These are phyloP conservation scores for Chlorophyllum brunneum DNA, from an alignment of 768 basidiomycete species.

Conservation along the genomic window DNA sequence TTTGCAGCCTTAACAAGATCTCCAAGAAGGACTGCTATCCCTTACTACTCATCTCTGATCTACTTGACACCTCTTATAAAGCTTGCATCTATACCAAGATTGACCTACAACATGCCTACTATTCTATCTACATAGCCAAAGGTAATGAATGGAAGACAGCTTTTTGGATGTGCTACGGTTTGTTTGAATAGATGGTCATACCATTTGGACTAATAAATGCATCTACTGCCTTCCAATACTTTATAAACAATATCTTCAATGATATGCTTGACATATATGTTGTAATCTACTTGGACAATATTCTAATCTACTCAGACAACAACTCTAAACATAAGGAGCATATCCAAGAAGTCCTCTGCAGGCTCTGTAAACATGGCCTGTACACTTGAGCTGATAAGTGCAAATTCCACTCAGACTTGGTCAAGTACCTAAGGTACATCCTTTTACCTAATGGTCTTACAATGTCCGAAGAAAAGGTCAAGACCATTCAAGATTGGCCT, in stretches of 20 bases:
- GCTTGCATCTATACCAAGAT: constrained; percentile 25
- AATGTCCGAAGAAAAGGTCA: too few species aligned
- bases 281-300: constrained; percentile 35
- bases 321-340: constrained; percentile 23
- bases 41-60: constrained; percentile 28
- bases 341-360: constrained; percentile 27
- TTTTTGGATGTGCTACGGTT: constrained; percentile 25
- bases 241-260: constrained; percentile 31
- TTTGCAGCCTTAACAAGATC: constrained; percentile 22
- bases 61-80: constrained; percentile 22
- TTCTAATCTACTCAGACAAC: constrained; percentile 32
- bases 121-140: constrained; percentile 29
- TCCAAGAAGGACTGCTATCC: constrained; percentile 34
- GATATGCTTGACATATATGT: constrained; percentile 26
- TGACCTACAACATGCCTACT: constrained; percentile 32
- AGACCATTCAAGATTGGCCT: constrained; percentile 31
- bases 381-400: constrained; percentile 31
- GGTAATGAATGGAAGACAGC: constrained; percentile 38
- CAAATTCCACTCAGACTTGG: constrained; percentile 23
- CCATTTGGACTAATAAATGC: constrained; percentile 31
- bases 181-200: constrained; percentile 35
- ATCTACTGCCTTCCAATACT: constrained; percentile 30
- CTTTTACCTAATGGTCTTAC: constrained; percentile 25
- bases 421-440: constrained; percentile 37
- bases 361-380: constrained; percentile 21